Conservation (phyloP, 108 stramenopile species). For the Cyclotella sp. region DNA sequence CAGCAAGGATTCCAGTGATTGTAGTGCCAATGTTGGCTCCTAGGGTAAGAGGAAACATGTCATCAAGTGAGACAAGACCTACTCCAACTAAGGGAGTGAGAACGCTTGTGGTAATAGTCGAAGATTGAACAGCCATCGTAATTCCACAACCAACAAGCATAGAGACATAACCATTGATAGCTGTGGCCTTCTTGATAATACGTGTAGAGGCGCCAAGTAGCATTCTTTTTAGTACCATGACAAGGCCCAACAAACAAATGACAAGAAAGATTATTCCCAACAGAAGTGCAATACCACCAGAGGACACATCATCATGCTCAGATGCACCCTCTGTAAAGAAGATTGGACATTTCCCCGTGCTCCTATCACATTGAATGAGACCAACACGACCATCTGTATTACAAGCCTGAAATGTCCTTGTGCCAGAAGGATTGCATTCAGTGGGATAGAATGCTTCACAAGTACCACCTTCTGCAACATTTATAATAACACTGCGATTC, state of each 20-base stretch:
- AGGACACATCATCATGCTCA: conserved; percentile 63
- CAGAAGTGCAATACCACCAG: conserved; percentile 76
- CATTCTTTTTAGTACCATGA: conserved; percentile 76
- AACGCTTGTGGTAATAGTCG: conserved; percentile 77
- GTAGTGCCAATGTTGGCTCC: conserved; percentile 92
- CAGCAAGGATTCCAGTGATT: conserved; percentile 71
- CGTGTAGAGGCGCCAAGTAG: conserved; percentile 77
- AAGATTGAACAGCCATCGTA: conserved; percentile 84
- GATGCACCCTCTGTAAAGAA: conserved; percentile 77
- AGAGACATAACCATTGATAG: conserved; percentile 83
- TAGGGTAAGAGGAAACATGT: conserved; percentile 88
- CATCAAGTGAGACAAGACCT: conserved; percentile 33
- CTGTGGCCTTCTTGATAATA: conserved; percentile 87
- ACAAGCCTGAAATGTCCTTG: conserved; percentile 69
- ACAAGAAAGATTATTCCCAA: conserved; percentile 72
- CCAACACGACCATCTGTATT: conserved; percentile 55
- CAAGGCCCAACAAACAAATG: conserved; percentile 79
- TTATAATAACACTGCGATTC: too few species aligned
- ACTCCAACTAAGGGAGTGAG: conserved; percentile 87
- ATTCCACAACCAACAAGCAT: conserved; percentile 79
- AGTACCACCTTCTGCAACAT: too few species aligned
- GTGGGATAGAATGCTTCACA: too few species aligned
- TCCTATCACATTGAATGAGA: conserved; percentile 69
- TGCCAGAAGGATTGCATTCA: too few species aligned
- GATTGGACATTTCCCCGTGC: conserved; percentile 67